Evolutionary conservation across 495 filamentous ascomycete genomes (phyloP).

Genomic region (Lasiosphaeriaceae sp.): DNA sequence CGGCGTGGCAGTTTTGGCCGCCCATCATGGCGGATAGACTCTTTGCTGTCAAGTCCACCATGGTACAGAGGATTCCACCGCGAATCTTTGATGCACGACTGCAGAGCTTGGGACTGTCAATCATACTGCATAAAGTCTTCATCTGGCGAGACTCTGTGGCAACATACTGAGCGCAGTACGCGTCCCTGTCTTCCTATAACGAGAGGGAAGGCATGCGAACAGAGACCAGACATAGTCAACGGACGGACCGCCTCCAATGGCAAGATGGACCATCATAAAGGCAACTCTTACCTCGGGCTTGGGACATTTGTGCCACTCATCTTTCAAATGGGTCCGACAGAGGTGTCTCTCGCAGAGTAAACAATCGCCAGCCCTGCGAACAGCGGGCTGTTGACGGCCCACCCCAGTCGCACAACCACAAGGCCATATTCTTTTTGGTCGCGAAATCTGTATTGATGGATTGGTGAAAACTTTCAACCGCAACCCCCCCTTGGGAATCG

Average conservation of each 20-base stretch:
- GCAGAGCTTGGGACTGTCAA: neutral
- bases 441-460: too few relatives aligned
- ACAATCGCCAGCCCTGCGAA: conserved; percentile 1
- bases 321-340: neutral
- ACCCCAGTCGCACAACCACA: conserved; percentile 5
- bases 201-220: neutral
- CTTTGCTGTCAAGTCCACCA: conserved; percentile 7
- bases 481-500: too few relatives aligned
- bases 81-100: conserved; percentile 12
- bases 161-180: neutral
- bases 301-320: conserved; percentile 1
- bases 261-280: too few relatives aligned
- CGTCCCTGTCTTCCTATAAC: neutral
- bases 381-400: neutral
- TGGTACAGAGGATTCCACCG: conserved; percentile 9
- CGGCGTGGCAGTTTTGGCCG: conserved; percentile 15
- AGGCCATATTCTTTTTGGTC: too few relatives aligned
- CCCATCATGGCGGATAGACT: conserved; percentile 18
- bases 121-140: neutral
- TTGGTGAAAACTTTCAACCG: too few relatives aligned
- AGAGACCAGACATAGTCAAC: too few relatives aligned
- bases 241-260: too few relatives aligned
- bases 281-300: neutral
- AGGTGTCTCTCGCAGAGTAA: conserved; percentile 5
- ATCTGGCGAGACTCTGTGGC: neutral